Conservation (phyloP, 2,329 filamentous ascomycete genomes). For the Pseudocercospora pini-densiflorae region DNA sequence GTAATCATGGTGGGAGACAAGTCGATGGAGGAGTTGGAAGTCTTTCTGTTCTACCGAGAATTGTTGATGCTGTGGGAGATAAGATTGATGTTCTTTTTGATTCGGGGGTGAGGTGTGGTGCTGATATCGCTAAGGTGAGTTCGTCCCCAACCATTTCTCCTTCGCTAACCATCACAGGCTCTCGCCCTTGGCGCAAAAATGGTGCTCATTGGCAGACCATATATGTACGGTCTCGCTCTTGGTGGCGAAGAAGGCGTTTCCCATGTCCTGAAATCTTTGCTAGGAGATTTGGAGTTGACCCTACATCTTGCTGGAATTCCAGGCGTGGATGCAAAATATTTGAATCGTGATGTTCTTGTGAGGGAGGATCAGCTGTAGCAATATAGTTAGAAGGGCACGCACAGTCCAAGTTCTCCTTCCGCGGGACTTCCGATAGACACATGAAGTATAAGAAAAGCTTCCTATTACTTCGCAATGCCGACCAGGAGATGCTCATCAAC, state of each 20-base stretch:
- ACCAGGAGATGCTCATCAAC: no score
- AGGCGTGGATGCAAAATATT: background rate
- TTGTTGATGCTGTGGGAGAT: constrained; percentile 62
- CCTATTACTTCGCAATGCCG: no score
- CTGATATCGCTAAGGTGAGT: constrained; percentile 52
- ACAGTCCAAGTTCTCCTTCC: no score
- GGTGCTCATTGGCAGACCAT: constrained; percentile 62
- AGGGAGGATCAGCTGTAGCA: constrained; percentile 15
- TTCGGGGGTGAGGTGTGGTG: constrained; percentile 54
- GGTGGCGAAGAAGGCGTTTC: constrained; percentile 61
- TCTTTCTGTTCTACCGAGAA: constrained; percentile 61
- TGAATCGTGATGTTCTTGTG: constrained; percentile 10
- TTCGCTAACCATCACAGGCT: constrained; percentile 34
- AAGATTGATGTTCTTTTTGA: constrained; percentile 56
- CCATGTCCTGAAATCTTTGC: constrained; percentile 30
- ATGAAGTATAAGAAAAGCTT: no score
- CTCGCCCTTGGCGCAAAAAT: constrained; percentile 60
- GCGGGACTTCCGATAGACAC: no score
- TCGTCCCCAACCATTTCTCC: background rate
- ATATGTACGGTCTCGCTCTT: constrained; percentile 63
- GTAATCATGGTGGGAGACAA: constrained; percentile 59
- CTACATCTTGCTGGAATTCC: constrained; percentile 19
- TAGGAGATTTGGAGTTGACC: constrained; percentile 28
- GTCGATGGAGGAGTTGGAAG: constrained; percentile 55
- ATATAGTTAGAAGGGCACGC: no score